Conservation (phyloP, 495 filamentous ascomycete genomes). For the Hypomontagnella submonticulosa region DNA sequence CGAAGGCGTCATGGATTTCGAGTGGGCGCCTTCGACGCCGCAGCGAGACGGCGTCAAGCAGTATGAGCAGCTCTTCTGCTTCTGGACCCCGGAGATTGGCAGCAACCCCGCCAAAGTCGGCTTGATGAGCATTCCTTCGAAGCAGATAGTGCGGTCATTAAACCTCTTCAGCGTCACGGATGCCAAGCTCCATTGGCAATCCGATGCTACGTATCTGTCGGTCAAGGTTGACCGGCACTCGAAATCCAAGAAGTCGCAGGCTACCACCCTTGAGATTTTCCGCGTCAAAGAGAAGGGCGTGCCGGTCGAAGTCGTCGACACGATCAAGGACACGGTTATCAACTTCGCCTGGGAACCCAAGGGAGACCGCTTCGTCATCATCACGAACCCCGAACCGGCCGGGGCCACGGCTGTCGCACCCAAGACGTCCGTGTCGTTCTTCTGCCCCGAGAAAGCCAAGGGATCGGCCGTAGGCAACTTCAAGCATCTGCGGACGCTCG, state of each 20-base stretch:
- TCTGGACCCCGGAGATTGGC: conserved; percentile 98
- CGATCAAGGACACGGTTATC: conserved; percentile 96
- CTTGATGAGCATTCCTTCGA: conserved; percentile 94
- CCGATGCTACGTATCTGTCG: conserved; percentile 89
- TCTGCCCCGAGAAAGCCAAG: conserved; percentile 93
- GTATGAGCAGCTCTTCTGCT: conserved; percentile 95
- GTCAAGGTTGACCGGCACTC: conserved; percentile 99
- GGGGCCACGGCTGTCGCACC: conserved; percentile 82
- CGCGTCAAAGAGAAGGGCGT: conserved; percentile 95
- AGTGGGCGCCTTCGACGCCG: conserved; percentile 89
- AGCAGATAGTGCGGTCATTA: conserved; percentile 89
- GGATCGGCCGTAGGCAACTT: conserved; percentile 83
- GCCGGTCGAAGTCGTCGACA: conserved; percentile 96
- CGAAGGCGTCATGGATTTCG: conserved; percentile 96
- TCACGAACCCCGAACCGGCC: conserved; percentile 88
- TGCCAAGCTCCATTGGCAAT: conserved; percentile 98
- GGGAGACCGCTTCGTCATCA: conserved; percentile 95
- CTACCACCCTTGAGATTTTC: conserved; percentile 98
- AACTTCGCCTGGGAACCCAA: conserved; percentile 99
- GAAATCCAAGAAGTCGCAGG: conserved; percentile 97
- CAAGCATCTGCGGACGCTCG: conserved; percentile 89
- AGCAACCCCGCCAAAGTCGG: conserved; percentile 98
- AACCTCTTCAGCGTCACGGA: conserved; percentile 98
- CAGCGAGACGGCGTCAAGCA: conserved; percentile 82
- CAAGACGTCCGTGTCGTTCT: conserved; percentile 95